Evolutionary conservation across 768 basidiomycete genomes (phyloP).

Genomic region (Boletus reticulatus): DNA sequence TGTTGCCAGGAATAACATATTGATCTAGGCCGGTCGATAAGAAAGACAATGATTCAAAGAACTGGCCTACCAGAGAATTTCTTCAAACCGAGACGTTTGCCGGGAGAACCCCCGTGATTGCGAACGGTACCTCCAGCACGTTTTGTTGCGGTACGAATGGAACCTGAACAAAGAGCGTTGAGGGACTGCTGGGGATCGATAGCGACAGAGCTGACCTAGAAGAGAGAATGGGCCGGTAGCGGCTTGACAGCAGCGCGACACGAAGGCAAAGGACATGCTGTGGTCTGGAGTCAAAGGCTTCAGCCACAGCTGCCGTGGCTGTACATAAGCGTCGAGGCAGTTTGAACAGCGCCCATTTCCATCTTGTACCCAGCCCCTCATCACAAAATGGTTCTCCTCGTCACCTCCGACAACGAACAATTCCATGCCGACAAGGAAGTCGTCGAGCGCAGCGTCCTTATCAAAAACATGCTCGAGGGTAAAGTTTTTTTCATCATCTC

Average conservation of each 20-base stretch:
- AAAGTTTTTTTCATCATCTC: conserved; percentile 4
- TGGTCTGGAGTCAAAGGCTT: not conserved
- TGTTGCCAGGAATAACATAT: conserved; percentile 90
- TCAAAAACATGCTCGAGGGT: conserved; percentile 99
- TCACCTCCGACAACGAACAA: conserved; percentile 93
- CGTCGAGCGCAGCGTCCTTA: conserved; percentile 91
- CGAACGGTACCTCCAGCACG: conserved; percentile 92
- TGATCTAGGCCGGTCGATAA: conserved; percentile 57
- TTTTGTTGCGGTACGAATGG: conserved; percentile 93
- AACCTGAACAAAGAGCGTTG: conserved; percentile 36
- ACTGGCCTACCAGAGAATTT: conserved; percentile 80
- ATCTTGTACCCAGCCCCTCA: conserved; percentile 9
- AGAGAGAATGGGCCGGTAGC: conserved; percentile 49
- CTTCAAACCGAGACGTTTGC: conserved; percentile 92
- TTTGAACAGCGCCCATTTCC: not conserved
- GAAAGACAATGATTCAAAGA: not conserved
- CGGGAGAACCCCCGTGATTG: conserved; percentile 91
- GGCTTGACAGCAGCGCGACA: conserved; percentile 42
- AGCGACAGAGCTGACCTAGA: conserved; percentile 24
- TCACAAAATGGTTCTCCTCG: conserved; percentile 73
- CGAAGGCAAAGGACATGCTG: conserved; percentile 28
- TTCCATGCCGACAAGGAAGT: conserved; percentile 94
- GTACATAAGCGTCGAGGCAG: conserved; percentile 2
- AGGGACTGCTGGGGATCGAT: not conserved
- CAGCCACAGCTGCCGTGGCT: conserved; percentile 14